Evolutionary conservation across 805 yeast genomes (phyloP).

Genomic region (Candida arabinofermentans): DNA sequence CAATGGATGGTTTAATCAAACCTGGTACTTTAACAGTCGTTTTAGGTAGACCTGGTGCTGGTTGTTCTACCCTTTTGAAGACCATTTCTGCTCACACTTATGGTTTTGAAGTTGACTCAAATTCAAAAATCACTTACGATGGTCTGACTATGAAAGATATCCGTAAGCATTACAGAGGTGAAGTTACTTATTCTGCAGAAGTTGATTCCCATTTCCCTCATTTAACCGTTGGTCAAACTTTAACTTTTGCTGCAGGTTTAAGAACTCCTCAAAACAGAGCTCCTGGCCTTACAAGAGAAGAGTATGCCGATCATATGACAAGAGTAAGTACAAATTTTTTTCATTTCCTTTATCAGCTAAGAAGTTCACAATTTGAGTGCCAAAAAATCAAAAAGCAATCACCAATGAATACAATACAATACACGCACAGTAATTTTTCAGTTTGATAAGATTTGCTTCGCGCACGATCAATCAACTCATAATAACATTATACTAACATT

Average conservation of each 20-base stretch:
- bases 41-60: slow-evolving; percentile 81
- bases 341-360: too few species aligned
- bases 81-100: slow-evolving; percentile 56
- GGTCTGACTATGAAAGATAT: slow-evolving; percentile 52
- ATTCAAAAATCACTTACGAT: slow-evolving; percentile 46
- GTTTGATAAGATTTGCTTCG: too few species aligned
- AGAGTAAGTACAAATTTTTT: slow-evolving; percentile 39
- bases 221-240: slow-evolving; percentile 61
- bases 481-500: slow-evolving; percentile 5
- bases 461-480: too few species aligned
- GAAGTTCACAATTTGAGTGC: too few species aligned
- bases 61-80: slow-evolving; percentile 65
- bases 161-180: slow-evolving; percentile 54
- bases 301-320: slow-evolving; percentile 50
- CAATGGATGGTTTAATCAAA: slow-evolving; percentile 59
- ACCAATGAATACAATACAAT: too few species aligned
- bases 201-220: slow-evolving; percentile 66
- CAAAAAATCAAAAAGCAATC: too few species aligned
- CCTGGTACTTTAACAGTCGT: slow-evolving; percentile 70
- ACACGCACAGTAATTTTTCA: too few species aligned
- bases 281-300: slow-evolving; percentile 54
- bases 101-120: slow-evolving; percentile 49
- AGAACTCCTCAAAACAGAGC: slow-evolving; percentile 61
- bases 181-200: slow-evolving; percentile 68
- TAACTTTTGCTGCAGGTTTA: slow-evolving; percentile 57